Conservation (phyloP, 768 basidiomycete genomes). For the Paxillus ammoniavirescens region DNA sequence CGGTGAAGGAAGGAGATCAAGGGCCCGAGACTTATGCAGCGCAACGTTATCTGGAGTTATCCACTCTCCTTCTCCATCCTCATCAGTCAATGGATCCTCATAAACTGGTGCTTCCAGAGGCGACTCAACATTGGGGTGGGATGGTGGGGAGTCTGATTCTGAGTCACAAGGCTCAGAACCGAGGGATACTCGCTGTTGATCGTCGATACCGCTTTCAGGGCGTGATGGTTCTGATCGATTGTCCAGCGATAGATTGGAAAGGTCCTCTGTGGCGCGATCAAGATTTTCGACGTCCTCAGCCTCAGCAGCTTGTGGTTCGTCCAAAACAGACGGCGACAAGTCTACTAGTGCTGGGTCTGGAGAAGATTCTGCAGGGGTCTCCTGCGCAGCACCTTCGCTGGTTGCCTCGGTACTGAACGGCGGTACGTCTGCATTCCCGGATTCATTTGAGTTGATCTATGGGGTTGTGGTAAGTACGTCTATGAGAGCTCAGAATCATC, state of each 20-base stretch:
- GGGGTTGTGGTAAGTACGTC: background rate
- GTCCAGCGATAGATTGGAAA: conserved; percentile 12
- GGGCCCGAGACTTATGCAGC: conserved; percentile 82
- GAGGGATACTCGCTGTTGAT: conserved; percentile 36
- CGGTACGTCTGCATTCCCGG: background rate
- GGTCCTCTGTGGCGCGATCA: conserved; percentile 1
- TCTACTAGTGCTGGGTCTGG: background rate
- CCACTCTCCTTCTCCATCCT: conserved; percentile 92
- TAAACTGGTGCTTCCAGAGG: conserved; percentile 42
- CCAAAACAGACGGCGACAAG: background rate
- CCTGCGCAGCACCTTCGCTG: conserved; percentile 4
- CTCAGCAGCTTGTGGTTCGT: background rate
- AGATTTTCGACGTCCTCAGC: conserved; percentile 10
- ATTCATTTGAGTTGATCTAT: conserved; percentile 7
- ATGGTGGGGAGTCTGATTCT: conserved; percentile 22
- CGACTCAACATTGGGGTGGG: conserved; percentile 6
- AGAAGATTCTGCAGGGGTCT: background rate
- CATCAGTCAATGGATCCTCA: conserved; percentile 72
- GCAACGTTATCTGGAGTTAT: conserved; percentile 89
- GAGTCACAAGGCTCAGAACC: conserved; percentile 45
- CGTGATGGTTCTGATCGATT: conserved; percentile 4
- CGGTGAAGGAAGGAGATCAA: conserved; percentile 74
- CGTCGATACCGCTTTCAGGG: conserved; percentile 4
- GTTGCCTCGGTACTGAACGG: background rate
- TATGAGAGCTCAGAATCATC: conserved; percentile 1